Conservation (phyloP, 768 basidiomycete species). For the Sistotremastrum niveocremeum region DNA sequence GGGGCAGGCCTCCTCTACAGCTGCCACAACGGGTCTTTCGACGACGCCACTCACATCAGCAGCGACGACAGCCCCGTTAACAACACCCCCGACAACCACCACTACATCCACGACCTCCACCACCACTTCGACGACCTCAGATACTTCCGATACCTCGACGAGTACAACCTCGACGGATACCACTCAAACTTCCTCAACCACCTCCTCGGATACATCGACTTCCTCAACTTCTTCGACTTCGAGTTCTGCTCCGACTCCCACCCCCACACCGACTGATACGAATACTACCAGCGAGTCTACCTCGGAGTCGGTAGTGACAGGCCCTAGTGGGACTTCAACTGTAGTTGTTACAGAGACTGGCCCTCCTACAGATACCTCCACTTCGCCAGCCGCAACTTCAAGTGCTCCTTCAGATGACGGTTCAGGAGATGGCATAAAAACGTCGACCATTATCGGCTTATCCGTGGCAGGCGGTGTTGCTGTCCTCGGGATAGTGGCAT, state of each 20-base stretch:
- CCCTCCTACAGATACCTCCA: slow-evolving; percentile 2
- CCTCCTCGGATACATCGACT: slow-evolving; percentile 2
- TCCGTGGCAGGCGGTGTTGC: slow-evolving; percentile 74
- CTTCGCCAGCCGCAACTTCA: slow-evolving; percentile 13
- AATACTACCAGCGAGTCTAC: slow-evolving; percentile 4
- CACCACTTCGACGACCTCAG: background rate
- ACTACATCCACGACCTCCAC: slow-evolving; percentile 1
- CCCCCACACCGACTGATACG: background rate
- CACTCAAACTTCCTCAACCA: slow-evolving; percentile 3
- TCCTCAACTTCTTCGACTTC: slow-evolving; percentile 2
- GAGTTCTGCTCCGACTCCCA: slow-evolving; percentile 1
- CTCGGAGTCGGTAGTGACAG: slow-evolving; percentile 1
- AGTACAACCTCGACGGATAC: background rate
- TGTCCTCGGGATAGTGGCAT: slow-evolving; percentile 52
- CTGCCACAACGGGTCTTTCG: too few relatives aligned
- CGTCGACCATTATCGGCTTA: slow-evolving; percentile 66
- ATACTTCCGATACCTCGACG: slow-evolving; percentile 4
- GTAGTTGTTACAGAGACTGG: slow-evolving; percentile 8
- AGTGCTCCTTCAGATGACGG: slow-evolving; percentile 11
- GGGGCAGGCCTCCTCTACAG: too few relatives aligned
- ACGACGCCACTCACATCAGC: too few relatives aligned
- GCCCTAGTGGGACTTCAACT: slow-evolving; percentile 17
- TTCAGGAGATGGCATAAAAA: slow-evolving; percentile 31
- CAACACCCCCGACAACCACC: slow-evolving; percentile 3
- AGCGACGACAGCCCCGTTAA: too few relatives aligned